These are phyloP conservation scores for Sphaerostilbella broomeana DNA, from an alignment of 2,329 filamentous ascomycete species.

Conservation along the genomic window DNA sequence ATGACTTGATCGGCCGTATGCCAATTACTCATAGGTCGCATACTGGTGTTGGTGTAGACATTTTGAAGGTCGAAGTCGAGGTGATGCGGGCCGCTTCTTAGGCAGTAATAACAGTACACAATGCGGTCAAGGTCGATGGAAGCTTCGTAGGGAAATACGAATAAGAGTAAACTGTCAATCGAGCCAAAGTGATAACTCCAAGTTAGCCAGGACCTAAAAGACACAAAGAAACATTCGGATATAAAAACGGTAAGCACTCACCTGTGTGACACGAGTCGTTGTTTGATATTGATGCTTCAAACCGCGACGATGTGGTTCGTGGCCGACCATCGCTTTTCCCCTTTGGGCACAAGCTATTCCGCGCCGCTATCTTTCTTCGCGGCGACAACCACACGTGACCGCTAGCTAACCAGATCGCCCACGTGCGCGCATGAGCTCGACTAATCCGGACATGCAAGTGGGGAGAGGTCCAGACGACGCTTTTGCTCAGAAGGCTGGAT, in stretches of 20 bases:
- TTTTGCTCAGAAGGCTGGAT: constrained; percentile 5
- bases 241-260: constrained; percentile 16
- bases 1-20: constrained; percentile 5
- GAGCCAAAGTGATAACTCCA: neutral
- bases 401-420: constrained; percentile 24
- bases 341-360: constrained; percentile 16
- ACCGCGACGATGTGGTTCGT: constrained; percentile 15
- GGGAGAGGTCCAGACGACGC: constrained; percentile 3
- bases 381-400: constrained; percentile 24
- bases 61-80: constrained; percentile 22
- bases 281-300: constrained; percentile 5
- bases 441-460: constrained; percentile 4
- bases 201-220: constrained; percentile 1
- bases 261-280: constrained; percentile 5
- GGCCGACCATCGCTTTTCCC: constrained; percentile 22
- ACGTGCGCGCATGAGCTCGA: constrained; percentile 23
- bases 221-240: constrained; percentile 16
- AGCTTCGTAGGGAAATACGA: neutral
- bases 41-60: constrained; percentile 36
- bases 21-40: constrained; percentile 5
- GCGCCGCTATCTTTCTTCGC: constrained; percentile 15
- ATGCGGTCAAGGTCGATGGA: neutral
- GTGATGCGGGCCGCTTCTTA: constrained; percentile 5
- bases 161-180: neutral
- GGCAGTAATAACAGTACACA: constrained; percentile 1